Percentiles rank a stretch among this genome's conserved stretches.
phyloP scores from a whole-genome alignment of 371 early-diverging fungal genomes.

The Coemansia sp. region DNA sequence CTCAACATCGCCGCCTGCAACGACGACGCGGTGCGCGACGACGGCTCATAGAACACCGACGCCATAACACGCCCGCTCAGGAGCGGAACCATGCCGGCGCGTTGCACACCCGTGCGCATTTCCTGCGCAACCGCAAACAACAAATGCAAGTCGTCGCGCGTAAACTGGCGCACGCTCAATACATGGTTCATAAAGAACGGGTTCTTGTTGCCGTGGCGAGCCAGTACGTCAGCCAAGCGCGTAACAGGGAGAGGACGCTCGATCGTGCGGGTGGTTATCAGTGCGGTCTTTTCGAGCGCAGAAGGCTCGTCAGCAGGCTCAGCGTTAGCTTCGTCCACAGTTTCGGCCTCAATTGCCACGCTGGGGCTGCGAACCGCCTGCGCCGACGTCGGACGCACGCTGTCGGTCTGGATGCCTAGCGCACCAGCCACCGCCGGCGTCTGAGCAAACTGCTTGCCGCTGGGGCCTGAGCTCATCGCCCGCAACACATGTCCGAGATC shows the following conservation, averaged over 20 bases:
- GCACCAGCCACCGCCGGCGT: conserved; percentile 10
- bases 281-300: conserved; percentile 11
- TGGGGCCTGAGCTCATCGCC: conserved; percentile 46
- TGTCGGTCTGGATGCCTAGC: conserved; percentile 20
- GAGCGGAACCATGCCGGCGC: conserved; percentile 78
- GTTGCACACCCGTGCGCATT: conserved; percentile 91
- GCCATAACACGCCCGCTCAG: conserved; percentile 89
- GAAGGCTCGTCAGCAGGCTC: conserved; percentile 6
- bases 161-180: conserved; percentile 84
- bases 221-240: conserved; percentile 67
- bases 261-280: conserved; percentile 29
- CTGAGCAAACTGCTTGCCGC: conserved; percentile 40
- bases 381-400: conserved; percentile 12
- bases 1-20: conserved; percentile 95
- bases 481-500: conserved; percentile 40
- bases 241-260: conserved; percentile 27
- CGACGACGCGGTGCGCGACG: conserved; percentile 90
- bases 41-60: conserved; percentile 95
- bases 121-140: conserved; percentile 97
- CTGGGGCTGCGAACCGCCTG: conserved; percentile 14
- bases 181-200: conserved; percentile 94
- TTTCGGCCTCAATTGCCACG: conserved; percentile 21
- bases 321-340: conserved; percentile 40
- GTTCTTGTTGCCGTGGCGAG: conserved; percentile 69
- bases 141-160: conserved; percentile 85